Evolutionary conservation across 352 stramenopile species (phyloP), one percentile per base, ranked within the genome.

Genomic region (Phytophthora fragariae): DNA sequence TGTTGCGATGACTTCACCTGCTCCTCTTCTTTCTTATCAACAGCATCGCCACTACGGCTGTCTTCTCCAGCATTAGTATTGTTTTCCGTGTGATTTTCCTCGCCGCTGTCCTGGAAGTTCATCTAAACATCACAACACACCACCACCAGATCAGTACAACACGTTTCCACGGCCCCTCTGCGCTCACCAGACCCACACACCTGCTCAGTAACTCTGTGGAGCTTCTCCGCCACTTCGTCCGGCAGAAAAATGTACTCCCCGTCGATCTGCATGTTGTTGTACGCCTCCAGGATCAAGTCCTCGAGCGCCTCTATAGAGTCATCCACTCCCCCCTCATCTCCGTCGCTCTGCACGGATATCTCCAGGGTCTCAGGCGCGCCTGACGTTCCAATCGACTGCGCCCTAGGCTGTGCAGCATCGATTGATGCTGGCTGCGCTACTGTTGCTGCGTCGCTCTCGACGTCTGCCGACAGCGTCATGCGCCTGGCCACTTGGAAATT

Each of bases 241-340:
- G 88, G 84, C 29, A 94, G 66, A 44, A 93, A 93, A 61, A 94
- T 93, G 68, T 86, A 86, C 62, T 94, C 88, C 35, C 86, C 88
- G 56, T 94, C 88, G 61, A 85, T 93, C 71, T 94, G 85, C 81
- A 94, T 92, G 73, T 83, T 93, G 65, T 91, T 92, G 72, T 94
- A 94, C 44, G 88, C 88, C 66, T 94, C 88, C 9, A 94, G 73
- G 27, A 94, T 90, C 52, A 93, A 76, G 46, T 92, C 80, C 69
- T 94, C 85, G 62, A 94, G 79, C 56, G 60, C 69, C 31, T 92
- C 84, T 57, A 79, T 57, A 33, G 66, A 70, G 24, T 73, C 82
- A 37, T 70, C 64, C 21, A 59, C 67, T 17, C 17, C 39, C 39
- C 5, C 37, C 37, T 46, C 39, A 47, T 80, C 73, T 2, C 55